Base-by-base conservation (phyloP, 2,329 filamentous ascomycete species). In the Aspergillus quadrilineatus region DNA sequence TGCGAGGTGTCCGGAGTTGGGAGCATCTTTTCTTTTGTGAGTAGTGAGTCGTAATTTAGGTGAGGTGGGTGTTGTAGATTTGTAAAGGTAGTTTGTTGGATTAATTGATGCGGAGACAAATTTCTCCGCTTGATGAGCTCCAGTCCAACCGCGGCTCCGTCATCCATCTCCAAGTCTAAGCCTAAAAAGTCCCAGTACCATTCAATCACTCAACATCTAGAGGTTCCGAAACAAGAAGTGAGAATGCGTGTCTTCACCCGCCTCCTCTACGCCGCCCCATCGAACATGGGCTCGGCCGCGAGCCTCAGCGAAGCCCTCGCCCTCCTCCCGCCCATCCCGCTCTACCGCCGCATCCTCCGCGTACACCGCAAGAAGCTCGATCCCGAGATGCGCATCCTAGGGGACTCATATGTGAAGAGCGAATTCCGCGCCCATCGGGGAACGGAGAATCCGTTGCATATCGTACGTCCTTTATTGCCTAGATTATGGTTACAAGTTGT, bases 1-100 rank as follows among this genome's bases (percentile, higher is more conserved):
- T 99, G 94, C 22, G 89, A 89, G 2, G 94, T 99, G 56, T 90
- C 90, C 12, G 94, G 94, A 1, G 94, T 99, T 8, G 93, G 92
- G 29, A 99, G 85, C 92, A 97, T 62, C 37, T 47, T 51, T 30
- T 12, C 17, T 49, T 26, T 41, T 17, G 46, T 36, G 9, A 12
- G 10, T 14, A 22, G 26, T 12, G 3, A 17, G 30, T 7, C 4
- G 14, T 9, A 14, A 15, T 15, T 14, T 41, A 26, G 6, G 44
- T 28, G 43, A 42, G 7, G 32, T 34, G 7, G 32, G 7, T 34
- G 32, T 34, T 34, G 32, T 34, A 34, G 4, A 41, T 41, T 4
- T 41, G 37, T 41, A 41, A 14, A 39, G 37, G 37, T 9, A 41
- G 37, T 12, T 29, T 29, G 28, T 8, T 15, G 5, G 29, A 34